A percentile compares a stretch with the other conserved stretches of the same genome.
phyloP scores from a whole-genome alignment of 345 rosid species.

The Citrus glauca region DNA sequence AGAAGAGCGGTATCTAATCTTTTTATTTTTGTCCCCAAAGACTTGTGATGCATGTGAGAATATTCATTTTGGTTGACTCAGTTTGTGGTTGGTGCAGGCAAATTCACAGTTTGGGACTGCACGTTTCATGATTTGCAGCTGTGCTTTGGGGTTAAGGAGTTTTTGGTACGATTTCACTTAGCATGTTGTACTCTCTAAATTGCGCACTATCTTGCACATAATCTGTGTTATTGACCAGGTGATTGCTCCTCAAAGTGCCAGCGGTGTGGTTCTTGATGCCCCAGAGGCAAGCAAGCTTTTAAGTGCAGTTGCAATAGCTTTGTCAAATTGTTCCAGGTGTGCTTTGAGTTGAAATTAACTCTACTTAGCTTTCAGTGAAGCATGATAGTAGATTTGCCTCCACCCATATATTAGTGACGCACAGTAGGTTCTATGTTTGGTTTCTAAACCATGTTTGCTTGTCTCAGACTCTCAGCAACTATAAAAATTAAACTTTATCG shows the following conservation, averaged over 20 bases:
- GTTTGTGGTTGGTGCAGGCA: conserved; percentile 48
- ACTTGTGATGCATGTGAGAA: not conserved
- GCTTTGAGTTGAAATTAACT: conserved; percentile 20
- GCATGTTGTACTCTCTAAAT: conserved; percentile 1
- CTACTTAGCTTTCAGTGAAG: conserved; percentile 10
- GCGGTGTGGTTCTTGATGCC: conserved; percentile 89
- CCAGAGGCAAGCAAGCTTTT: conserved; percentile 93
- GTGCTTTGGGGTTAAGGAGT: conserved; percentile 89
- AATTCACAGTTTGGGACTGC: conserved; percentile 54
- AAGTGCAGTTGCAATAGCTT: conserved; percentile 90
- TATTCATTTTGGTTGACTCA: conserved; percentile 23
- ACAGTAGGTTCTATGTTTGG: not conserved
- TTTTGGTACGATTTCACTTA: conserved; percentile 54
- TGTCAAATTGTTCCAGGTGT: conserved; percentile 90
- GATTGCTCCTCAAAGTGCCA: conserved; percentile 95
- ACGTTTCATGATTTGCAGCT: conserved; percentile 83
- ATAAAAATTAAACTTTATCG: not conserved
- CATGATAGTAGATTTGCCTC: conserved; percentile 2
- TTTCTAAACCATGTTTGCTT: not conserved
- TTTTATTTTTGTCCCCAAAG: conserved; percentile 8
- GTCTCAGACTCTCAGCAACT: not conserved
- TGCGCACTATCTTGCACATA: not conserved
- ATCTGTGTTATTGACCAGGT: conserved; percentile 44
- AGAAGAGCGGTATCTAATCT: conserved; percentile 36
- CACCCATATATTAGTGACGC: not conserved